Percentiles rank a stretch among this genome's conserved stretches.
These are phyloP conservation scores for Pleurotus ostreatus DNA, from an alignment of 768 basidiomycete species.

Conservation along the genomic window DNA sequence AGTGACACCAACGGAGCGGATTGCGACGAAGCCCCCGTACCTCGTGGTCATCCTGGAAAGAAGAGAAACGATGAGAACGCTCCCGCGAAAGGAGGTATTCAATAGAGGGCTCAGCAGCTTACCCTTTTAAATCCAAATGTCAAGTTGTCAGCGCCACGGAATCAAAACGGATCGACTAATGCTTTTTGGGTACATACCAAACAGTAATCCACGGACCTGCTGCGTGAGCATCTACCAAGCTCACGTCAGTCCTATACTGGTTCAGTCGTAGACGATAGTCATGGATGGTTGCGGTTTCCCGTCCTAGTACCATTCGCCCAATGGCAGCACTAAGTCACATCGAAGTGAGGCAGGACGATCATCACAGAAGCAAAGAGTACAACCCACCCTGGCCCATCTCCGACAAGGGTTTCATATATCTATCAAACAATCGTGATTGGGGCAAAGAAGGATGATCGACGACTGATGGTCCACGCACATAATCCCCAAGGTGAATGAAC, in stretches of 20 bases:
- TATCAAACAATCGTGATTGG: conserved; percentile 13
- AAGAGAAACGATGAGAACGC: not conserved
- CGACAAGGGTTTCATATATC: conserved; percentile 43
- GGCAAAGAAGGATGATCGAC: no score
- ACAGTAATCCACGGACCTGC: conserved; percentile 52
- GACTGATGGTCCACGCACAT: conserved; percentile 28
- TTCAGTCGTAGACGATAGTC: conserved; percentile 50
- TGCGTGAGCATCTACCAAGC: conserved; percentile 44
- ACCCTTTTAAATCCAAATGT: not conserved
- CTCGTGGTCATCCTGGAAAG: conserved; percentile 46
- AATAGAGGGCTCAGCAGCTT: not conserved
- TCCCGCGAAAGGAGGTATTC: not conserved
- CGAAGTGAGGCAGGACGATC: not conserved
- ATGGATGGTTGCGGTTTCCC: conserved; percentile 51
- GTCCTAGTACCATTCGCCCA: conserved; percentile 44
- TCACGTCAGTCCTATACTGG: conserved; percentile 50
- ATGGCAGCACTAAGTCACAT: conserved; percentile 34
- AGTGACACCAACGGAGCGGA: not conserved
- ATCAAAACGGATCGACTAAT: no score
- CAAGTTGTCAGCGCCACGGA: not conserved
- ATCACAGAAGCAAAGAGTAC: no score
- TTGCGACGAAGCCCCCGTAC: conserved; percentile 17
- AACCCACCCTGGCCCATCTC: not conserved
- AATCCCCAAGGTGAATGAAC: conserved; percentile 58
- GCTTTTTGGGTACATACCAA: conserved; percentile 30